Base-by-base conservation (phyloP, 805 yeast genomes). In the Groenewaldozyma tartarivorans region DNA sequence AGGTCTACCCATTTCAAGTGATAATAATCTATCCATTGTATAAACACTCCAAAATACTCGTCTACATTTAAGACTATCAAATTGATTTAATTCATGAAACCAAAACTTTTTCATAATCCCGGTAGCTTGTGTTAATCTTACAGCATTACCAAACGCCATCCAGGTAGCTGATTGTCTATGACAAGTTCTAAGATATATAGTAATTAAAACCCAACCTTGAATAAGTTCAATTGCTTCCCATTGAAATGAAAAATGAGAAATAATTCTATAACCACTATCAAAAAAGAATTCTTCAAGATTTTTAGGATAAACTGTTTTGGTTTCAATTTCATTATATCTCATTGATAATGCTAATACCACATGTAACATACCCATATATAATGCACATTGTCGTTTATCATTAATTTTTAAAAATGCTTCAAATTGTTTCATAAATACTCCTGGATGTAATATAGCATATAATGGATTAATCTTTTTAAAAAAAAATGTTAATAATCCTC, bases 1-100 rank as follows among this genome's bases (percentile, higher is more conserved):
- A 36, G 62, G 58, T 35, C 75, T 57, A 1, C 81, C 82, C 30
- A 67, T 63, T 43, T 74, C 80, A 33, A 75, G 57, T 4, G 73
- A 74, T 44, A 74, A 54, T 13, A 75, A 44, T 44, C 76, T 62
- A 49, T 77, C 84, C 59, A 72, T 60, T 1, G 73, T 65, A 48
- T 68, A 77, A 4, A 71, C 72, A 17, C 68, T 47, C 76, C 79
- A 76, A 51, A 72, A 77, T 1, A 76, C 66, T 37, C 80, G 60
- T 48, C 62, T 62, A 1, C 74, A 68, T 50, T 76, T 75, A 9
- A 65, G 43, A 16, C 49, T 52, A 46, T 74, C 79, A 51, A 47
- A 64, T 9, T 37, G 29, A 24, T 24, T 24, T 13, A 24, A 9
- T 13, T 24, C 29, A 24, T 24, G 29, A 24, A 24, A 24, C 29